A percentile compares a stretch with the other conserved stretches of the same genome.
phyloP scores from a whole-genome alignment of 2,329 filamentous ascomycete species.

The Cadophora luteo-olivacea region DNA sequence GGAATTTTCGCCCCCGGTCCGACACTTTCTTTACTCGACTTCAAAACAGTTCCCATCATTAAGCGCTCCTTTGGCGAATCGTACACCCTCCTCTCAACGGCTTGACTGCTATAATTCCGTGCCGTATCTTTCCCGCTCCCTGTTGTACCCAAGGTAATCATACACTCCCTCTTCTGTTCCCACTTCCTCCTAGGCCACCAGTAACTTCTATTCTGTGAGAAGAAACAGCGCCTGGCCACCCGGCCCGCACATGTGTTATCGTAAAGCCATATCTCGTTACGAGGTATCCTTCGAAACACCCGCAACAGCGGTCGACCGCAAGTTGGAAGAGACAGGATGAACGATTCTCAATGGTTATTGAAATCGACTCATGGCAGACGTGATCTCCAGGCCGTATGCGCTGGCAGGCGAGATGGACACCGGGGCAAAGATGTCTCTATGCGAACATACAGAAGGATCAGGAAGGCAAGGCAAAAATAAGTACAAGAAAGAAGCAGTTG shows the following conservation, averaged over 20 bases:
- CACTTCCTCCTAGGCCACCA: conserved; percentile 41
- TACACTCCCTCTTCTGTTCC: conserved; percentile 5
- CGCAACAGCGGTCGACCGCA: conserved; percentile 50
- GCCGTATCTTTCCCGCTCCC: neutral
- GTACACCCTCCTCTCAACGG: conserved; percentile 7
- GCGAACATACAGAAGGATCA: conserved; percentile 29
- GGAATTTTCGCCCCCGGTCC: neutral
- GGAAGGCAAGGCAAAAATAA: neutral
- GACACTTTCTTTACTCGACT: neutral
- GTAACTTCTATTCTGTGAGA: conserved; percentile 33
- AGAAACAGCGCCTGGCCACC: conserved; percentile 46
- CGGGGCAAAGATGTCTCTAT: conserved; percentile 19
- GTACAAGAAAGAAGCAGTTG: conserved; percentile 16
- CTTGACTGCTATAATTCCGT: conserved; percentile 22
- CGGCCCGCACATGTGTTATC: conserved; percentile 50
- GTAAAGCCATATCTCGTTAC: conserved; percentile 48
- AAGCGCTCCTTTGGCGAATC: neutral
- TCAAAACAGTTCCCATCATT: neutral
- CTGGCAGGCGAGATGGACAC: conserved; percentile 21
- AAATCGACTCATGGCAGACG: conserved; percentile 44
- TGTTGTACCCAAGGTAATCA: neutral
- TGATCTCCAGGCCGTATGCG: conserved; percentile 40
- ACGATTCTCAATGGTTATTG: conserved; percentile 44
- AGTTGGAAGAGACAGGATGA: conserved; percentile 52
- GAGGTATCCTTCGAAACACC: conserved; percentile 52